Evolutionary conservation across 2,329 filamentous ascomycete genomes (phyloP).

Genomic region (Paecilomyces sp.): DNA sequence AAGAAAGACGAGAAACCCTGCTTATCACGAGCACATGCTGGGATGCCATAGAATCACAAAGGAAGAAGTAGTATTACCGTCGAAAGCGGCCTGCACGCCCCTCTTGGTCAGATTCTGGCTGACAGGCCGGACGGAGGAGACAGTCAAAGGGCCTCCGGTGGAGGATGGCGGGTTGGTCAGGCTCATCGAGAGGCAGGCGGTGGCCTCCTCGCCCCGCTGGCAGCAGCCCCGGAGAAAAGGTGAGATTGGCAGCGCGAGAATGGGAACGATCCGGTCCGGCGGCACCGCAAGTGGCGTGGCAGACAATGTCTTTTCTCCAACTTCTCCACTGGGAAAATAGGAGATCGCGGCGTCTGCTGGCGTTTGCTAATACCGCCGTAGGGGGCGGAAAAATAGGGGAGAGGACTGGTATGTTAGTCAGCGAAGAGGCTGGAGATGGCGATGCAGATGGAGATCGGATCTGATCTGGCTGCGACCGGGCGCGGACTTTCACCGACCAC

Average conservation of each 20-base stretch:
- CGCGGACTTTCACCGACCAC: neutral
- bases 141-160: slow-evolving; percentile 27
- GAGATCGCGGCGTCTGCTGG: neutral
- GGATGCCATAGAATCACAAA: slow-evolving; percentile 3
- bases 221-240: neutral
- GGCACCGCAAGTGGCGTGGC: neutral
- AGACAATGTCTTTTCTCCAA: neutral
- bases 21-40: slow-evolving; percentile 7
- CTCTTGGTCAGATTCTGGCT: slow-evolving; percentile 33
- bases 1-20: slow-evolving; percentile 2
- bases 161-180: slow-evolving; percentile 36
- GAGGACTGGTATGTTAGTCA: neutral
- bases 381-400: neutral
- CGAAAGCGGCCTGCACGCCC: slow-evolving; percentile 36
- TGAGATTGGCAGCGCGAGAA: neutral
- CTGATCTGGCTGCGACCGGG: too few relatives aligned
- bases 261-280: neutral
- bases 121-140: slow-evolving; percentile 26
- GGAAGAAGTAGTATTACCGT: slow-evolving; percentile 31
- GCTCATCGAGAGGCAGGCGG: slow-evolving; percentile 25
- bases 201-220: neutral
- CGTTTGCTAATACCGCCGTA: neutral
- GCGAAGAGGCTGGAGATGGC: neutral
- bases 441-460: too few relatives aligned
- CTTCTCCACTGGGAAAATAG: neutral